Base-by-base conservation (phyloP, 2,329 filamentous ascomycete genomes). In the Cytospora chrysosperma region DNA sequence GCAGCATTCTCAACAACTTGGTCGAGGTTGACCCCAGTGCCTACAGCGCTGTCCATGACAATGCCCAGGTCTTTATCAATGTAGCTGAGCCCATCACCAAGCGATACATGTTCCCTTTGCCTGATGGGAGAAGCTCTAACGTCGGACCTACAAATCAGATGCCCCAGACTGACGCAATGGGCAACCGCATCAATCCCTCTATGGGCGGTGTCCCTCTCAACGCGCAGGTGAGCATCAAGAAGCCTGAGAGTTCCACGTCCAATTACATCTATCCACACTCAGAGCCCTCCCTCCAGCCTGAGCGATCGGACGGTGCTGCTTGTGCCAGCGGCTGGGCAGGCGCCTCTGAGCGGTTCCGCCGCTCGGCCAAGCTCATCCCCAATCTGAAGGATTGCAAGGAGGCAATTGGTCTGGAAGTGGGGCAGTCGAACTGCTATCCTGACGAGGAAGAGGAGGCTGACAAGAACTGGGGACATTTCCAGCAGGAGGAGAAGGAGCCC, bases 51-150 rank as follows among this genome's bases (percentile, higher is more conserved):
- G n/a, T 65, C 5, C 49, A 56, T 10, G n/a, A 52, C 10, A 40
- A 51, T 2, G 63, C 40, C 2, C 40, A 55, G 24, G 24, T 65
- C 3, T 52, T 32, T 10, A 27, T 65, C 32, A 65, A 62, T 34
- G 63, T 65, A 65, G 50, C 32, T 53, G 55, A 62, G 4, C 59
- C 63, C 40, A 57, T 65, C 15, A 59, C 59, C 51, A 65, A 62
- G 43, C 43, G 62, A n/a, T 65, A 65, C 43, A 62, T 62, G 17
- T 26, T 65, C 8, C 59, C 63, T 1, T 21, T 62, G 17, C 63
- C 63, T 28, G 56, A 28, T 37, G 26, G 43, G 28, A 9, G 26
- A n/a, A 43, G 43, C 21, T 32, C 59, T 65, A 56, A 65, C 28
- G 15, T 15, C 28, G 28, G 19, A 1, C 27, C 10, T 27, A 8